A percentile compares a stretch with the other conserved stretches of the same genome.
These are phyloP conservation scores for Penstemon barbatus DNA, from an alignment of 257 asterid genomes.

Conservation along the genomic window DNA sequence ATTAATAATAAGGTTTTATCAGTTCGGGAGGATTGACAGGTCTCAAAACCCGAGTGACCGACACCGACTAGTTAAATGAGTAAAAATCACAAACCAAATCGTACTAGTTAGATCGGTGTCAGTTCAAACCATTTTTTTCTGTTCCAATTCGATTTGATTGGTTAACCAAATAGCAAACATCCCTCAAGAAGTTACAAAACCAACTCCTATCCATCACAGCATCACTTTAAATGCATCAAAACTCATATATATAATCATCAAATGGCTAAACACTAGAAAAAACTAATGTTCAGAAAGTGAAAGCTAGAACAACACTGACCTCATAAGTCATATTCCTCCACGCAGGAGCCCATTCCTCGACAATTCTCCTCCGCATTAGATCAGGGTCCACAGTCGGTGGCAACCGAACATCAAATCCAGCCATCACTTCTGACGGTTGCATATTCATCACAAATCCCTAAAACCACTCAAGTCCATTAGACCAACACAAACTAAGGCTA, in stretches of 20 bases:
- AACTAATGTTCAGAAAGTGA: background rate
- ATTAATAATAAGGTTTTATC: too few species aligned
- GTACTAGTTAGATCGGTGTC: too few species aligned
- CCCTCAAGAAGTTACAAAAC: too few species aligned
- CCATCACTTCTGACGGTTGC: constrained; percentile 97
- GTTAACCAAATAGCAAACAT: too few species aligned
- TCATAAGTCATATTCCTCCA: constrained; percentile 83
- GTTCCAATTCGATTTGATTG: too few species aligned
- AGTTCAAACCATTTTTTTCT: too few species aligned
- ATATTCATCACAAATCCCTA: constrained; percentile 90
- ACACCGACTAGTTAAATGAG: too few species aligned
- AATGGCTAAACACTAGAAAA: background rate
- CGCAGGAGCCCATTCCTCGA: constrained; percentile 92
- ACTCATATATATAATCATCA: constrained; percentile 1
- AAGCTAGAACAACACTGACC: constrained; percentile 41
- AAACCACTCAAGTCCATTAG: constrained; percentile 26
- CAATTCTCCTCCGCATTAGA: constrained; percentile 62
- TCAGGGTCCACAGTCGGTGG: constrained; percentile 81
- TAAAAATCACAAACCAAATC: too few species aligned
- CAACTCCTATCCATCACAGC: too few species aligned
- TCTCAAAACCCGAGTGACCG: too few species aligned
- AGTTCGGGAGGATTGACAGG: too few species aligned
- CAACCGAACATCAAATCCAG: constrained; percentile 84
- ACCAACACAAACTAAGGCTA: background rate
- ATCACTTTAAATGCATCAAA: background rate